Evolutionary conservation across 2,329 filamentous ascomycete species (phyloP), one percentile per base, ranked within the genome.

Genomic region (Aschersonia sp.): DNA sequence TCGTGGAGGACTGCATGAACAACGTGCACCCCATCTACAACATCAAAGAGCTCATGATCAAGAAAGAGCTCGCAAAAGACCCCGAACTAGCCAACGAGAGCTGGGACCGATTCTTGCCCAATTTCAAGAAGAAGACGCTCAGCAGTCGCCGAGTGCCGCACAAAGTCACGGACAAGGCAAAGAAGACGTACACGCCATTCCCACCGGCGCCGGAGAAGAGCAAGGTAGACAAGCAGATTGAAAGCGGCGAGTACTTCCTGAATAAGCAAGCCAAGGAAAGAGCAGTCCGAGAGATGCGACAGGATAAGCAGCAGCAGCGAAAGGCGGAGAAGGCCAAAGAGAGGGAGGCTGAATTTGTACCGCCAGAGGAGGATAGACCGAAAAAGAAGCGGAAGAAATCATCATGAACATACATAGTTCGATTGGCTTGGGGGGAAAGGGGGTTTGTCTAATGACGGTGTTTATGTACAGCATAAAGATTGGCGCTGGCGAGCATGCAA

Each of bases 191-290:
- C 73, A 98, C 94, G 54, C 91, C 92, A 7, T 98, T 98, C 81
- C 92, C 92, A 45, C 92, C 92, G 5, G 79, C 89, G 43, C 89
- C 89, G 55, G 91, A 98, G 75, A 95, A 95, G 85, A 96, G 89
- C 79, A 98, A 97, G 79, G 78, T 98, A 58, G 92, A 98, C 67
- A 69, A 89, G 66, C 91, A 98, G 75, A 95, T 98, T 71, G 92
- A 98, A 73, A 89, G 80, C 58, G 91, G 92, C 68, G 91, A 97
- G 70, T 98, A 94, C 70, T 97, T 97, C 66, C 68, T 98, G 61
- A 82, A 83, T 61, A 95, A 95, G 73, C 81, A 89, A 60, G 89
- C 88, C 51, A 95, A 94, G 74, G 87, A 94, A 59, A 76, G 89
- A 51, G 84, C 82, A 48, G 80, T 74, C 44, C 82, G 85, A 65